These are phyloP conservation scores for Populus ilicifolia DNA, from an alignment of 345 rosid genomes.

Conservation along the genomic window DNA sequence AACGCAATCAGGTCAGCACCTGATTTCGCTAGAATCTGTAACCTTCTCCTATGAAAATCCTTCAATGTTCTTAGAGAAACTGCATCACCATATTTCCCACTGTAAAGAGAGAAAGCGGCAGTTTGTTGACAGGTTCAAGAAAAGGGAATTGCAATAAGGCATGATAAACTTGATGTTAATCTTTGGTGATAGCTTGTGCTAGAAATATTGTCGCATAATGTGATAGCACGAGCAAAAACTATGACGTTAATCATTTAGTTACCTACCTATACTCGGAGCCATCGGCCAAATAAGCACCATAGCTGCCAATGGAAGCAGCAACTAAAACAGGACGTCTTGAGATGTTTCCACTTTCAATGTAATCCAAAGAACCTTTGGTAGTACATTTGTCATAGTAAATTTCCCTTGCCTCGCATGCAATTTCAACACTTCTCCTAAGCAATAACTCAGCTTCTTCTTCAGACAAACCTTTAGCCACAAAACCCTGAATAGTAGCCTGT, in stretches of 20 bases:
- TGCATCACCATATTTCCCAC: conserved; percentile 66
- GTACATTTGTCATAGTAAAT: conserved; percentile 51
- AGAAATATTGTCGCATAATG: background rate
- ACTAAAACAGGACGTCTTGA: conserved; percentile 56
- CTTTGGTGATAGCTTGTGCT: background rate
- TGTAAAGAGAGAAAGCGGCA: conserved; percentile 17
- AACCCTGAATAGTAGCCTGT: conserved; percentile 89
- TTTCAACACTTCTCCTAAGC: conserved; percentile 68
- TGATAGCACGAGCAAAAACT: background rate
- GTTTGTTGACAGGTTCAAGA: background rate
- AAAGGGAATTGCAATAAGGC: background rate
- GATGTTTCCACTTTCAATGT: conserved; percentile 21
- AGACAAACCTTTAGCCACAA: conserved; percentile 68
- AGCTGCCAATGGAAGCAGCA: conserved; percentile 93
- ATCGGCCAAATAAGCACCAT: conserved; percentile 91
- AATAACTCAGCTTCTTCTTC: conserved; percentile 61
- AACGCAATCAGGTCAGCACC: conserved; percentile 83
- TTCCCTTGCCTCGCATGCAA: conserved; percentile 80
- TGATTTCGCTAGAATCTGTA: conserved; percentile 58
- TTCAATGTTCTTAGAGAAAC: conserved; percentile 59
- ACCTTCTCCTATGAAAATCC: conserved; percentile 80
- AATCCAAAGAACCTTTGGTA: conserved; percentile 53
- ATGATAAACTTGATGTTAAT: background rate
- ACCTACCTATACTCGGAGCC: conserved; percentile 83
- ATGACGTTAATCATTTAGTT: background rate